Base-by-base conservation (phyloP, 2,329 filamentous ascomycete species). In the Aspergillus intermedius region DNA sequence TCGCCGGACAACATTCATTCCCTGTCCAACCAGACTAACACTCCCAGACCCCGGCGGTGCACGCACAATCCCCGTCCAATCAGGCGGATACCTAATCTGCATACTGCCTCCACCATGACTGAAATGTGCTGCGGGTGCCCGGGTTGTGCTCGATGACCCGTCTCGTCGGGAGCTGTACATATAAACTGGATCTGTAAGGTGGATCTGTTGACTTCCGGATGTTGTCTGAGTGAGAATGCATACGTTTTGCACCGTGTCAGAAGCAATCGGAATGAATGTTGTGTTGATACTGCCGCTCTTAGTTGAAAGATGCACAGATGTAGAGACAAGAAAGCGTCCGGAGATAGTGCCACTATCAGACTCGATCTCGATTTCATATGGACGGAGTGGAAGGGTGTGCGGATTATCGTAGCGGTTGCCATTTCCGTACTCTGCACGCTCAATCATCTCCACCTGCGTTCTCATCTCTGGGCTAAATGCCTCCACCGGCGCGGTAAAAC, bases 271-370 rank as follows among this genome's bases (percentile, higher is more conserved):
- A 1, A 65, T 63, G 22, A 84, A 70, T 1, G 67, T 72, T 8
- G 78, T 74, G 15, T 66, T 70, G 39, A 83, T 71, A 9, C 59
- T 64, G 23, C 81, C 81, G 43, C 65, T 66, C 1, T 65, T 55
- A 8, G 77, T 74, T 3, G 68, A 66, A 21, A 72, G 59, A 53
- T 81, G 69, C 4, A 67, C 62, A 39, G 77, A 72, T 21, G 72
- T 67, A 1, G 75, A 66, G 25, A 80, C 72, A 5, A 79, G 65
- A 53, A 80, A 68, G 45, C 70, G 67, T 70, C 63, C 65, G 5
- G 49, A 50, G 32, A 68, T 58, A 22, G 51, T 56, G n/a, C 66
- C 66, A 17, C 53, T 56, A 4, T 47, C 40, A 7, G 59, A 63
- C 19, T 56, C 50, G 42, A 68, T 63, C 34, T 64, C 56, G 15